Conservation (phyloP, 768 basidiomycete genomes). For the Xerocomellus intermedius region DNA sequence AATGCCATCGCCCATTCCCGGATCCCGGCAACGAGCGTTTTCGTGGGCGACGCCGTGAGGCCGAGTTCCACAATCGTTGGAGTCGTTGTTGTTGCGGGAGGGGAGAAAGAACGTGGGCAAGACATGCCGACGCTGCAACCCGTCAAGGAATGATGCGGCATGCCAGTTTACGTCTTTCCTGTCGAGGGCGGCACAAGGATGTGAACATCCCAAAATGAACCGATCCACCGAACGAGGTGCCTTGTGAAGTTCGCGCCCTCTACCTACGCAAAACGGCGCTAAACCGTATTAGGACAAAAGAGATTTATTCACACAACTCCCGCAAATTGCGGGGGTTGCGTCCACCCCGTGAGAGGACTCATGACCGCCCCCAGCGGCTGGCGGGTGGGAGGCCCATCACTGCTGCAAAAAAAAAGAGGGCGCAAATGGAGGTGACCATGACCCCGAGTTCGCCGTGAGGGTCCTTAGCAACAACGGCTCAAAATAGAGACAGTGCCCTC, state of each 20-base stretch:
- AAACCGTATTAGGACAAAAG: slow-evolving; percentile 9
- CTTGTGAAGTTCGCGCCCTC: slow-evolving; percentile 3
- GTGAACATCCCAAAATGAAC: slow-evolving; percentile 6
- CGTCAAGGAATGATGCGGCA: slow-evolving; percentile 21
- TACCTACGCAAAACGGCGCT: slow-evolving; percentile 9
- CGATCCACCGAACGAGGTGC: slow-evolving; percentile 8
- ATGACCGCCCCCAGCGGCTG: slow-evolving; percentile 6
- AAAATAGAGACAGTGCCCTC: slow-evolving; percentile 3
- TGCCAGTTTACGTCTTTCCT: slow-evolving; percentile 27
- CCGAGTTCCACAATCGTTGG: neutral
- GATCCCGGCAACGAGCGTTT: slow-evolving; percentile 6
- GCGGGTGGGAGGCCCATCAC: slow-evolving; percentile 5
- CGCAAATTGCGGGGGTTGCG: slow-evolving; percentile 4
- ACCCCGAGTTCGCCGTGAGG: slow-evolving; percentile 10
- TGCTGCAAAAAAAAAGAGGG: slow-evolving; percentile 6
- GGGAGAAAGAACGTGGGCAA: too few species aligned
- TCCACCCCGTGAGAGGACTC: slow-evolving; percentile 9
- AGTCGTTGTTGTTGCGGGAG: too few species aligned
- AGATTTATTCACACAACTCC: slow-evolving; percentile 10
- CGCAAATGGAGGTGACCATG: slow-evolving; percentile 12
- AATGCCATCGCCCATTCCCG: slow-evolving; percentile 1
- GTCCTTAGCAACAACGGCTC: neutral
- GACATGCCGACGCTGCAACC: slow-evolving; percentile 13
- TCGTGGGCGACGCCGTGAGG: neutral
- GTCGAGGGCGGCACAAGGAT: slow-evolving; percentile 13